phyloP scores from a whole-genome alignment of 371 early-diverging fungal species.

The Mortierella sp. region DNA sequence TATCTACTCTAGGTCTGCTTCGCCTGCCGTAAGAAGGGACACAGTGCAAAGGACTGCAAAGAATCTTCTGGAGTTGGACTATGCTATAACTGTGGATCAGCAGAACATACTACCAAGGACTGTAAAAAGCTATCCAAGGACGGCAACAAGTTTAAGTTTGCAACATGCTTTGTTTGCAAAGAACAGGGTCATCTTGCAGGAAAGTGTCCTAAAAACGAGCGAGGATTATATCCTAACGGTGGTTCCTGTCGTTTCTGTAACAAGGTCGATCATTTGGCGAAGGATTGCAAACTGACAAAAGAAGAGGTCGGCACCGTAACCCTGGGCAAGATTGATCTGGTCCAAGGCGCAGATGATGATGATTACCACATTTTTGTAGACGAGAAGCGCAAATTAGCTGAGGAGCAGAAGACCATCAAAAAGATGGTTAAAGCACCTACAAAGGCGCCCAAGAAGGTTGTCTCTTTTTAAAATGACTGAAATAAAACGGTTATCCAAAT shows the following conservation, averaged over 20 bases:
- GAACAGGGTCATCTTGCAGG: constrained; percentile 86
- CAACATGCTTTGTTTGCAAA: constrained; percentile 91
- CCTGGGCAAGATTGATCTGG: constrained; percentile 76
- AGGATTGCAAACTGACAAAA: constrained; percentile 82
- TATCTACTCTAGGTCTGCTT: constrained; percentile 78
- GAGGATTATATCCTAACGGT: constrained; percentile 93
- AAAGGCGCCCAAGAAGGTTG: constrained; percentile 58
- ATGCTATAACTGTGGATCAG: constrained; percentile 91
- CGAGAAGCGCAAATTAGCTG: constrained; percentile 64
- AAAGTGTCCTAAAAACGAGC: constrained; percentile 87
- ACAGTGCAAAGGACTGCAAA: constrained; percentile 87
- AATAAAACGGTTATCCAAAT: constrained; percentile 4
- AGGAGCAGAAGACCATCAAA: constrained; percentile 60
- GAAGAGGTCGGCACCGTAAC: constrained; percentile 72
- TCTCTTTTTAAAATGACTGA: constrained; percentile 35
- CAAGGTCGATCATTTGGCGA: constrained; percentile 85
- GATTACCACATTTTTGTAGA: constrained; percentile 78
- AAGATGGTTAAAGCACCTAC: constrained; percentile 49
- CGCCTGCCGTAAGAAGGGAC: constrained; percentile 86
- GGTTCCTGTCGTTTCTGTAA: constrained; percentile 92
- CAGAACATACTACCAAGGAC: constrained; percentile 82
- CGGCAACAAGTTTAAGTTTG: constrained; percentile 73
- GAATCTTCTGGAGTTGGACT: constrained; percentile 69
- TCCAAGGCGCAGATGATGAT: constrained; percentile 88
- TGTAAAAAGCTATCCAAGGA: constrained; percentile 76